Evolutionary conservation across 2,329 filamentous ascomycete genomes (phyloP).

Genomic region (Diaporthe vexans): DNA sequence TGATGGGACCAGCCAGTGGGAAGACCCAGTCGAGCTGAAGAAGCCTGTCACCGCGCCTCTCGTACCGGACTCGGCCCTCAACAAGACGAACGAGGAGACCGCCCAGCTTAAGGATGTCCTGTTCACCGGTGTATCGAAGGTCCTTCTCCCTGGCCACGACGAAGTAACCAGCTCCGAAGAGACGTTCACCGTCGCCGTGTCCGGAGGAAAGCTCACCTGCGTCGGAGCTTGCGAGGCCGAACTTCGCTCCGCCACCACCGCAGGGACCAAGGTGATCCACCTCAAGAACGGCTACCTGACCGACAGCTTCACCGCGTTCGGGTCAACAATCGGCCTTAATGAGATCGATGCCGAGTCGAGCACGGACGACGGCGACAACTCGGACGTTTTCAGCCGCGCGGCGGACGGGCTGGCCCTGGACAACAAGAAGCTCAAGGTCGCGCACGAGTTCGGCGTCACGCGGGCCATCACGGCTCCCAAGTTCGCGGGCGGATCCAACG

Average conservation of each 20-base stretch:
- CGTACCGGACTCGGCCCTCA: slow-evolving; percentile 56
- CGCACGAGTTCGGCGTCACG: slow-evolving; percentile 70
- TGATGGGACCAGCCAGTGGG: slow-evolving; percentile 71
- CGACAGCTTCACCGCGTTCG: slow-evolving; percentile 72
- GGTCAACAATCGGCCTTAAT: slow-evolving; percentile 71
- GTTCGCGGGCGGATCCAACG: slow-evolving; percentile 51
- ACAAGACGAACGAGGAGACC: slow-evolving; percentile 58
- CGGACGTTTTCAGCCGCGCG: slow-evolving; percentile 67
- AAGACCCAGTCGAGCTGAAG: slow-evolving; percentile 65
- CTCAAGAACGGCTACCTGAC: slow-evolving; percentile 73
- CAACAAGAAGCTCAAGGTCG: slow-evolving; percentile 67
- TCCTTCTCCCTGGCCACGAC: slow-evolving; percentile 63
- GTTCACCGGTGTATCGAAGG: slow-evolving; percentile 69
- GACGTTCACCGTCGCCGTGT: slow-evolving; percentile 64
- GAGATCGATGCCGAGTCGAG: slow-evolving; percentile 72
- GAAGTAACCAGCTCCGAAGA: slow-evolving; percentile 42
- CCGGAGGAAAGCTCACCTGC: slow-evolving; percentile 68
- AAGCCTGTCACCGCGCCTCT: slow-evolving; percentile 62
- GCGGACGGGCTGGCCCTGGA: slow-evolving; percentile 69
- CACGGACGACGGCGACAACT: slow-evolving; percentile 65
- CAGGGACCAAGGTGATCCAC: slow-evolving; percentile 56
- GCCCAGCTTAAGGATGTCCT: slow-evolving; percentile 57
- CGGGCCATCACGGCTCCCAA: slow-evolving; percentile 70
- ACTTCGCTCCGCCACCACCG: slow-evolving; percentile 53
- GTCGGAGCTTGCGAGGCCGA: slow-evolving; percentile 66